phyloP scores from a whole-genome alignment of 257 asterid genomes.

The Solanum dulcamara region DNA sequence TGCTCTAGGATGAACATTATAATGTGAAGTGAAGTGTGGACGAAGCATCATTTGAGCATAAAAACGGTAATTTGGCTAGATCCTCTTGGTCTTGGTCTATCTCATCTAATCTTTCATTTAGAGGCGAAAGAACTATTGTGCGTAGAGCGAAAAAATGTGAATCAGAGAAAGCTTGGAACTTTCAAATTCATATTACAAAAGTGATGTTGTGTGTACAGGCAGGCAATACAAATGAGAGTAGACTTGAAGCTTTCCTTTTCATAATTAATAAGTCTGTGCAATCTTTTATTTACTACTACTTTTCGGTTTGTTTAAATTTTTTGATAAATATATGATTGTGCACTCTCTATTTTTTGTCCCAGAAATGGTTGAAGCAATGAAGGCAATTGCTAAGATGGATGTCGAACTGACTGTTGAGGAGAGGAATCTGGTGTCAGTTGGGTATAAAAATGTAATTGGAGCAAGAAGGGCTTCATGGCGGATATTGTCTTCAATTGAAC shows the following conservation, averaged over 20 bases:
- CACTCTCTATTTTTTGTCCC: not conserved
- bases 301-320: not conserved
- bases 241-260: not conserved
- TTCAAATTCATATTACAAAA: not conserved
- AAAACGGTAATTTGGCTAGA: not conserved
- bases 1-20: not conserved
- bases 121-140: not conserved
- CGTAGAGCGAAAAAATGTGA: not conserved
- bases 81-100: not conserved
- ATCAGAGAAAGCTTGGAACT: not conserved
- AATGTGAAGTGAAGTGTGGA: not conserved
- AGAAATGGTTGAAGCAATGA: slow-evolving; percentile 87
- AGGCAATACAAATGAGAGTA: not conserved
- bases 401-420: slow-evolving; percentile 71
- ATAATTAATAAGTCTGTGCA: not conserved
- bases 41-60: not conserved
- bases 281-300: not conserved
- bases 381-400: slow-evolving; percentile 51
- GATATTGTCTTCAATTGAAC: slow-evolving; percentile 60
- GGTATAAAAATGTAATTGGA: slow-evolving; percentile 70
- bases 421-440: slow-evolving; percentile 70
- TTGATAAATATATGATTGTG: not conserved
- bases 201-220: not conserved
- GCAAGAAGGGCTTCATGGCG: slow-evolving; percentile 82
- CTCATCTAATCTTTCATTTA: not conserved